Conservation (phyloP, 1,139 yeast species). For the Arxiozyma slooffiae region DNA sequence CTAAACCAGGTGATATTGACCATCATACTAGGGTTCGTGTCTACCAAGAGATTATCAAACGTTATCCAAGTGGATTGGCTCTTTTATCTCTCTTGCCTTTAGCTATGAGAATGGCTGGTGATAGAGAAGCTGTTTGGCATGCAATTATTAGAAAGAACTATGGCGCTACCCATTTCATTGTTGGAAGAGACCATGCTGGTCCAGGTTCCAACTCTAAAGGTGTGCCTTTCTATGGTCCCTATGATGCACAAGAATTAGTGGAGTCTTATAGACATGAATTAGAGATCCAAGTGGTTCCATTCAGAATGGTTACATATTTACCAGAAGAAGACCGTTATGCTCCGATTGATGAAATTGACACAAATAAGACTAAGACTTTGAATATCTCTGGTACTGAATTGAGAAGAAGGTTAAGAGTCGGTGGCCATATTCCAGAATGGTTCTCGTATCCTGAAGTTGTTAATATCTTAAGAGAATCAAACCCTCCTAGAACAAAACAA, state of each 20-base stretch:
- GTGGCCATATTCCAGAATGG: conserved; percentile 89
- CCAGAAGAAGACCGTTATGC: conserved; percentile 94
- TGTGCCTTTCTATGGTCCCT: conserved; percentile 91
- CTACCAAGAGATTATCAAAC: conserved; percentile 80
- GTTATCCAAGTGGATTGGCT: conserved; percentile 92
- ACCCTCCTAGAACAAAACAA: conserved; percentile 86
- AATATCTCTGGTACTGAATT: conserved; percentile 94
- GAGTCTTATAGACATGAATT: conserved; percentile 67
- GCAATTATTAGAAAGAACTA: conserved; percentile 93
- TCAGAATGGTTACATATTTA: conserved; percentile 91
- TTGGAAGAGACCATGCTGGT: conserved; percentile 97
- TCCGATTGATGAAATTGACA: conserved; percentile 85
- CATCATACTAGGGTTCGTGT: conserved; percentile 96
- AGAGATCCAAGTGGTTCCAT: conserved; percentile 85
- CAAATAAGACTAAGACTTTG: conserved; percentile 62
- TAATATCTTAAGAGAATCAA: conserved; percentile 76
- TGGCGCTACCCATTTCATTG: conserved; percentile 95
- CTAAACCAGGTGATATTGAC: conserved; percentile 96
- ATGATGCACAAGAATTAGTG: conserved; percentile 89
- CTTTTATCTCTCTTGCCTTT: conserved; percentile 78
- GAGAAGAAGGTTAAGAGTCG: conserved; percentile 77
- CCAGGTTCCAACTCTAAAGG: conserved; percentile 93
- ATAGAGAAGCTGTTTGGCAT: conserved; percentile 97
- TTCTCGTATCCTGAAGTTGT: conserved; percentile 96
- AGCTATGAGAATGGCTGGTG: conserved; percentile 99